A percentile compares a stretch with the other conserved stretches of the same genome.
Evolutionary conservation across 2,329 filamentous ascomycete genomes (phyloP).

Genomic region (Fusarium penzigii): DNA sequence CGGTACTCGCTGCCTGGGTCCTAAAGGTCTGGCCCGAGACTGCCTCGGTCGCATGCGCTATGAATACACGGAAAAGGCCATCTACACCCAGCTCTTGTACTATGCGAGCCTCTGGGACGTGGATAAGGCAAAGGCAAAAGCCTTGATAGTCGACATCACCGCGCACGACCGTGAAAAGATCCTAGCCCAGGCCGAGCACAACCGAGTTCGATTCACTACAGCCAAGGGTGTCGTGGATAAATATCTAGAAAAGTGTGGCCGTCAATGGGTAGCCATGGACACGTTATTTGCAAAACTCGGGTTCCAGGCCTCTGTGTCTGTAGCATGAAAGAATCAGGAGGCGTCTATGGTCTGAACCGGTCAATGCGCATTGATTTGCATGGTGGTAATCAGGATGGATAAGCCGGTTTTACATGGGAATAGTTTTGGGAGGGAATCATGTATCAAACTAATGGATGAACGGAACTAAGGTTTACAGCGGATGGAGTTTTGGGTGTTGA

Average conservation of each 20-base stretch:
- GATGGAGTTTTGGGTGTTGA: conserved; percentile 11
- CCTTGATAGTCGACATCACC: conserved; percentile 46
- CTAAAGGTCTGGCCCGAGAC: conserved; percentile 78
- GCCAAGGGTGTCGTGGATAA: conserved; percentile 76
- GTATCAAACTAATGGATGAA: too few relatives aligned
- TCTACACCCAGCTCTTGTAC: conserved; percentile 95
- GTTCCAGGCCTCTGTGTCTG: conserved; percentile 42
- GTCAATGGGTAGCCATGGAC: conserved; percentile 95
- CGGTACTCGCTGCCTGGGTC: conserved; percentile 84
- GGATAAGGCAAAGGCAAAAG: conserved; percentile 68
- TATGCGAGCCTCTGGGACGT: conserved; percentile 85
- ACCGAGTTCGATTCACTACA: conserved; percentile 75
- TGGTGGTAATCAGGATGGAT: too few relatives aligned
- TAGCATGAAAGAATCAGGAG: not conserved
- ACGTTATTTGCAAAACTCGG: conserved; percentile 73
- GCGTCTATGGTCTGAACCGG: too few relatives aligned
- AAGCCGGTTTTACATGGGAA: not conserved
- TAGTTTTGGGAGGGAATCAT: conserved; percentile 1
- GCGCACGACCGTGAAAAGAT: conserved; percentile 65
- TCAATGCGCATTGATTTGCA: too few relatives aligned
- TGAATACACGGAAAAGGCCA: conserved; percentile 81
- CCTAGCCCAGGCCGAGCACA: conserved; percentile 74
- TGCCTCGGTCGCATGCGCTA: conserved; percentile 88
- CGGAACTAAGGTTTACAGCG: not conserved
- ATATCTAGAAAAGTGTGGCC: conserved; percentile 86